These are phyloP conservation scores for Russula sp. DNA, from an alignment of 768 basidiomycete genomes.

Conservation along the genomic window DNA sequence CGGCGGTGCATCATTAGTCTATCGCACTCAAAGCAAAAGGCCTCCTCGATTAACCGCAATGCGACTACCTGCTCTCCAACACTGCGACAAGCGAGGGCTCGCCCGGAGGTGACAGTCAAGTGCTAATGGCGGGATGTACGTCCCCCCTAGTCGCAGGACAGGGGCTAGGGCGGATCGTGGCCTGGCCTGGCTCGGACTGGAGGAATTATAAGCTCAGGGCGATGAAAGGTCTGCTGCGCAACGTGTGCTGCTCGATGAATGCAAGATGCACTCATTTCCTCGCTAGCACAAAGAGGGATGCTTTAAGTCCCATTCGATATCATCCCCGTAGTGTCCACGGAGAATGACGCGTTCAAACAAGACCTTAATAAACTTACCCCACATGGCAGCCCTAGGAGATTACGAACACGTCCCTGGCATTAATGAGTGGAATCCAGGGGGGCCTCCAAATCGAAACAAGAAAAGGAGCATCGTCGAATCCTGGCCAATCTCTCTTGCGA, in stretches of 20 bases:
- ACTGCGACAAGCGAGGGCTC: constrained; percentile 83
- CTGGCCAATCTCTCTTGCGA: constrained; percentile 69
- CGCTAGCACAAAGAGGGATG: constrained; percentile 40
- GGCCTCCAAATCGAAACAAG: constrained; percentile 50
- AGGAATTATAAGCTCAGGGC: constrained; percentile 72
- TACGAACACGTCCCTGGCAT: constrained; percentile 90
- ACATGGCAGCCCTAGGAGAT: constrained; percentile 68
- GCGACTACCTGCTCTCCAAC: constrained; percentile 61
- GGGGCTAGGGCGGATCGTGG: constrained; percentile 60
- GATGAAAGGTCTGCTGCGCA: constrained; percentile 56
- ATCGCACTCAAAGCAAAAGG: constrained; percentile 28
- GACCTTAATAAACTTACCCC: constrained; percentile 75
- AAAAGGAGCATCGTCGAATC: constrained; percentile 59
- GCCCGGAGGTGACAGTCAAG: constrained; percentile 57
- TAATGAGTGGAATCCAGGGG: constrained; percentile 93
- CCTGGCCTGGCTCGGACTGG: constrained; percentile 65
- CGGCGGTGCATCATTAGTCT: constrained; percentile 68
- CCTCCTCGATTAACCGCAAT: constrained; percentile 31
- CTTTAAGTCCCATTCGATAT: constrained; percentile 41
- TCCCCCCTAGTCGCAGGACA: constrained; percentile 55
- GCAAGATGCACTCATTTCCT: constrained; percentile 38
- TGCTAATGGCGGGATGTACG: constrained; percentile 37
- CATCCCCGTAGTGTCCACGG: constrained; percentile 56
- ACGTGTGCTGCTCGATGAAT: constrained; percentile 26
- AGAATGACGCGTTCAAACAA: constrained; percentile 77